Percentiles rank a stretch among this genome's conserved stretches.
These are phyloP conservation scores for Tolypocladium endophyticum DNA, from an alignment of 2,329 filamentous ascomycete species.

Conservation along the genomic window DNA sequence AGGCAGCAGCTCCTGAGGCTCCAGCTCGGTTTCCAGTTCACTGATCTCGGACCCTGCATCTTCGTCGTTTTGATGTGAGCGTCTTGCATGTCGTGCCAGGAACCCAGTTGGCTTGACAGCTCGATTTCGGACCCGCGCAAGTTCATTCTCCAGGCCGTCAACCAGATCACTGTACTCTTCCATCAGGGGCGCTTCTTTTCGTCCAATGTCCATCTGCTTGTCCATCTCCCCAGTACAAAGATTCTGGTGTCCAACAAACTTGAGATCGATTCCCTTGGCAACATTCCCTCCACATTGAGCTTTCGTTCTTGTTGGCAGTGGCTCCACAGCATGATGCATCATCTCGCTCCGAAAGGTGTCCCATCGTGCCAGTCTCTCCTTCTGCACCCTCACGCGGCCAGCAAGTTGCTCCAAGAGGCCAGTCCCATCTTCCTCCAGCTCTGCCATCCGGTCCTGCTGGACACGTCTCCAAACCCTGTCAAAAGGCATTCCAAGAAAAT, in stretches of 20 bases:
- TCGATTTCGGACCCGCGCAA: constrained; percentile 18
- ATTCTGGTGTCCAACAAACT: constrained; percentile 40
- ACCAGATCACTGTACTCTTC: constrained; percentile 35
- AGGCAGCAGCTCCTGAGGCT: constrained; percentile 3
- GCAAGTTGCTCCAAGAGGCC: constrained; percentile 64
- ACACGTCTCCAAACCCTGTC: constrained; percentile 61
- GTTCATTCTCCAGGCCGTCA: constrained; percentile 27
- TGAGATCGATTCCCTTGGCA: constrained; percentile 38
- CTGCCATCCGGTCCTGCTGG: constrained; percentile 43
- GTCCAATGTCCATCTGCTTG: constrained; percentile 9
- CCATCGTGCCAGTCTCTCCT: constrained; percentile 62
- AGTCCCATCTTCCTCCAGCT: constrained; percentile 39
- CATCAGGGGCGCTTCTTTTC: constrained; percentile 15
- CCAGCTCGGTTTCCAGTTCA: constrained; percentile 38
- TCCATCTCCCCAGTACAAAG: constrained; percentile 30
- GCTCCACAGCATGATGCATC: constrained; percentile 21
- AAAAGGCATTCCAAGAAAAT: constrained; percentile 56
- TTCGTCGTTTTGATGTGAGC: background rate
- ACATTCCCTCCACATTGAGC: constrained; percentile 6
- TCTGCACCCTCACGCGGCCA: constrained; percentile 53
- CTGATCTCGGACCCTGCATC: constrained; percentile 36
- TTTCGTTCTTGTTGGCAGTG: constrained; percentile 12
- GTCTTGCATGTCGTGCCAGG: constrained; percentile 1
- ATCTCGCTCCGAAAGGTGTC: constrained; percentile 49
- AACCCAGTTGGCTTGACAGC: constrained; percentile 9